Evolutionary conservation across 495 filamentous ascomycete genomes (phyloP), one percentile per base, ranked within the genome.

Genomic region (Xylaria cubensis): DNA sequence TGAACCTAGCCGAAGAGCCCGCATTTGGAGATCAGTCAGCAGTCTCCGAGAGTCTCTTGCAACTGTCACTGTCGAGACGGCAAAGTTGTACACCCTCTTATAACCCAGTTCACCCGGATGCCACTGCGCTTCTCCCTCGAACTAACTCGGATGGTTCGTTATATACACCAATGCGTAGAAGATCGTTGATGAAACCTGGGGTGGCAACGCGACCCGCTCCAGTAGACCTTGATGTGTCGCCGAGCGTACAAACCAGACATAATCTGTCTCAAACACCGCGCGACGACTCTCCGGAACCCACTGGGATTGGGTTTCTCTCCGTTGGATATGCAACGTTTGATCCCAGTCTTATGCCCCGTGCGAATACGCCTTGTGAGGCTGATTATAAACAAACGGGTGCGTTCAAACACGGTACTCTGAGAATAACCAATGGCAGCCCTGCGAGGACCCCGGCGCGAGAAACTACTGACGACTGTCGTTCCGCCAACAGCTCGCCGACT

Each of bases 381-480:
- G 79, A 85, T n/a, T 88, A 88, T 67, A 80, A 82, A 74, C 86
- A 86, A 29, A 86, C 87, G 68, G 88, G 88, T 29, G 88, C 83
- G 29, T 90, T 88, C 74, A 90, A 89, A 74, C 82, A 86, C 26
- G 88, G 88, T 3, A 86, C 87, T 6, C 75, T 90, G 69, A 83
- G 87, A 63, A 89, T 90, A 67, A 86, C 84, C 34, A 90, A 90
- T 75, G 88, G 88, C 24, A 85, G 82, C 39, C 82, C 84, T 10
- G 82, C 81, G 48, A 78, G 76, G 64, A 77, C 74, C 34, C 77
- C 78, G 44, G 55, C 70, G 19, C 66, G 73, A 24, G 71, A 73
- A 32, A 53, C 55, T 29, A 29, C 34, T 39, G 64, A 68, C n/a
- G 59, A 64, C 46, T 59, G 36, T n/a, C 46, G 55, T 32, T 19